These are phyloP conservation scores for Elaphomyces granulatus DNA, from an alignment of 495 filamentous ascomycete genomes.

Conservation along the genomic window DNA sequence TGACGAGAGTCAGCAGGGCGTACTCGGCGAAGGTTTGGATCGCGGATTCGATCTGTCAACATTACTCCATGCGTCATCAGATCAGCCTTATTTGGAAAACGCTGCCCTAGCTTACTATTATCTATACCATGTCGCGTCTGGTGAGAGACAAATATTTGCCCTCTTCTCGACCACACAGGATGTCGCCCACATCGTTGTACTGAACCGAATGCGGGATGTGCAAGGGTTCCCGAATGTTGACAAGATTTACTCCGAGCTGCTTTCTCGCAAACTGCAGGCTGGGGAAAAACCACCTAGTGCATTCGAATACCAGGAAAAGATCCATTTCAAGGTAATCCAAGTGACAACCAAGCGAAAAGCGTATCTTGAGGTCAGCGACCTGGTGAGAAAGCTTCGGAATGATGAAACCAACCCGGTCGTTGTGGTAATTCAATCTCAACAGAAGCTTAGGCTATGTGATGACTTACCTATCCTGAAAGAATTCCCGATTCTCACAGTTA, in stretches of 20 bases:
- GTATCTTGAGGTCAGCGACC: conserved; percentile 67
- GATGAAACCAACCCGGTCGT: conserved; percentile 69
- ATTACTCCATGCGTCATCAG: conserved; percentile 48
- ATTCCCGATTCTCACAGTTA: conserved; percentile 67
- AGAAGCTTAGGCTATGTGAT: conserved; percentile 62
- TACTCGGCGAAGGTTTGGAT: conserved; percentile 84
- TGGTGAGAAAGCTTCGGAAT: conserved; percentile 72
- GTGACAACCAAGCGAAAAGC: conserved; percentile 82
- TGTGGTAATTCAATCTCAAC: conserved; percentile 82
- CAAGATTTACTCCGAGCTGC: conserved; percentile 74
- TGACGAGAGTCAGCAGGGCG: conserved; percentile 77
- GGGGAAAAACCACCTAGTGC: conserved; percentile 59
- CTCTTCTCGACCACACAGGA: conserved; percentile 73
- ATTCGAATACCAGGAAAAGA: conserved; percentile 74
- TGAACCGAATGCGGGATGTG: conserved; percentile 63
- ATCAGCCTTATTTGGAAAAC: conserved; percentile 56
- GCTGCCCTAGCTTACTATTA: conserved; percentile 67
- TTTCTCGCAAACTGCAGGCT: conserved; percentile 50
- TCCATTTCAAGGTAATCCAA: conserved; percentile 74
- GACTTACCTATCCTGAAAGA: conserved; percentile 75
- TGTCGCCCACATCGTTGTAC: conserved; percentile 70
- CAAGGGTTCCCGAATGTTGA: conserved; percentile 79
- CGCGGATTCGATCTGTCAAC: conserved; percentile 81
- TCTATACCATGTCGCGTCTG: conserved; percentile 79
- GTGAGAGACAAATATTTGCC: conserved; percentile 85